These are phyloP conservation scores for Torulaspora pretoriensis DNA, from an alignment of 1,139 yeast species.

Conservation along the genomic window DNA sequence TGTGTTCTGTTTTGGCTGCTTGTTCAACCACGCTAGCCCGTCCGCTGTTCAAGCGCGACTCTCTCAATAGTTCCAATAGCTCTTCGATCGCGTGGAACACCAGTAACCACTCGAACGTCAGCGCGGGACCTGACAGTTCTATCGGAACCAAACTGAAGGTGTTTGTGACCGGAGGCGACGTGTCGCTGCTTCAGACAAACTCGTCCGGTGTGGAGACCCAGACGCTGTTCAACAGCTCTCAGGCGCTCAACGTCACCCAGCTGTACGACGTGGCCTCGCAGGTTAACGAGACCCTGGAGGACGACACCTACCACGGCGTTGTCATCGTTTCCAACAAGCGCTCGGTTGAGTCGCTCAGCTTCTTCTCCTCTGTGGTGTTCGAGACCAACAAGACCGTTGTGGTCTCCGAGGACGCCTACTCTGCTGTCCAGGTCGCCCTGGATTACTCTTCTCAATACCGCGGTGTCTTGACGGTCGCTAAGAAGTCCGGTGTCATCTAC, in stretches of 20 bases:
- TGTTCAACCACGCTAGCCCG: conserved; percentile 12
- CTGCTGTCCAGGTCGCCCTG: conserved; percentile 29
- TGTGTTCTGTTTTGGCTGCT: conserved; percentile 10
- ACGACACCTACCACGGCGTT: conserved; percentile 23
- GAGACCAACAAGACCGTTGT: conserved; percentile 30
- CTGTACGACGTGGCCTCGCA: conserved; percentile 26
- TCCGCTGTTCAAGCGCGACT: conserved; percentile 11
- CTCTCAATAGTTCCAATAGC: conserved; percentile 7
- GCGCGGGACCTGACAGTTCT: conserved; percentile 8
- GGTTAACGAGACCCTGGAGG: conserved; percentile 22
- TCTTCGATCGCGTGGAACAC: conserved; percentile 9
- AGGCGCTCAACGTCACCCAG: conserved; percentile 27
- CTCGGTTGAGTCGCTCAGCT: conserved; percentile 30
- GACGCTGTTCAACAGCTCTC: conserved; percentile 24
- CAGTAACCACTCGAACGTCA: conserved; percentile 9
- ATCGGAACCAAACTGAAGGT: conserved; percentile 18
- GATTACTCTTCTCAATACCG: conserved; percentile 23
- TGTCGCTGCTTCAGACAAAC: conserved; percentile 16
- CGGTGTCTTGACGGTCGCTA: conserved; percentile 29
- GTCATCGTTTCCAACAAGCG: conserved; percentile 26
- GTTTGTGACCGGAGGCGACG: conserved; percentile 29
- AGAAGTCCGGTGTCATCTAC: conserved; percentile 25
- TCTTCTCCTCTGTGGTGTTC: conserved; percentile 30
- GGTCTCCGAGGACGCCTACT: conserved; percentile 24
- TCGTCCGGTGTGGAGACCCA: conserved; percentile 18